These are phyloP conservation scores for Pseudomassariella vexata DNA, from an alignment of 2,329 filamentous ascomycete species.

Conservation along the genomic window DNA sequence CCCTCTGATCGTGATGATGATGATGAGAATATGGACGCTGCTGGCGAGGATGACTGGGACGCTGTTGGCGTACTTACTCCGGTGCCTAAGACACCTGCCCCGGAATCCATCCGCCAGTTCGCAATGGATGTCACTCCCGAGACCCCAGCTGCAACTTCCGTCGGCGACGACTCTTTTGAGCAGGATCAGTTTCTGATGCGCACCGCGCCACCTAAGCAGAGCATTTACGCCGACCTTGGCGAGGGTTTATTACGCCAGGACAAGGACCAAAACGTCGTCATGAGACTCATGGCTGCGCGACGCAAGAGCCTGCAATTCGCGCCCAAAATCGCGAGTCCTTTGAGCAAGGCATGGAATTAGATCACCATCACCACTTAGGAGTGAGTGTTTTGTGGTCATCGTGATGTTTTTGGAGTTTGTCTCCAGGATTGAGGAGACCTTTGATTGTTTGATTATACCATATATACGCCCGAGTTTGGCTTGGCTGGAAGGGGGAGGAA, in stretches of 20 bases:
- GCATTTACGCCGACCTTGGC: slow-evolving; percentile 31
- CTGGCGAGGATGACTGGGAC: slow-evolving; percentile 28
- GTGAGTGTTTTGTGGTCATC: too few species aligned
- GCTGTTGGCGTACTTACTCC: slow-evolving; percentile 44
- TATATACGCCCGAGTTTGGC: too few species aligned
- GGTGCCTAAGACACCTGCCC: slow-evolving; percentile 53
- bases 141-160: slow-evolving; percentile 31
- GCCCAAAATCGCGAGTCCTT: slow-evolving; percentile 67
- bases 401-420: too few species aligned
- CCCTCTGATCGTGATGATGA: slow-evolving; percentile 37
- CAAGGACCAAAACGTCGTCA: slow-evolving; percentile 52
- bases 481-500: too few species aligned
- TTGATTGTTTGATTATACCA: too few species aligned
- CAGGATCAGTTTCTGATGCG: slow-evolving; percentile 36
- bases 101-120: slow-evolving; percentile 47
- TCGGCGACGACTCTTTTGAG: slow-evolving; percentile 27
- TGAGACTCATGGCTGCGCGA: slow-evolving; percentile 63
- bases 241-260: slow-evolving; percentile 39
- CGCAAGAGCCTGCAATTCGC: slow-evolving; percentile 75
- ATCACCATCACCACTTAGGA: too few species aligned
- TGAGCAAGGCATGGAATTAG: slow-evolving; percentile 51
- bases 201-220: slow-evolving; percentile 49
- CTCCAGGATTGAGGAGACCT: too few species aligned
- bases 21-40: slow-evolving; percentile 21
- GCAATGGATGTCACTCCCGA: slow-evolving; percentile 42